phyloP scores from a whole-genome alignment of 768 basidiomycete species.

The Suillus clintonianus region DNA sequence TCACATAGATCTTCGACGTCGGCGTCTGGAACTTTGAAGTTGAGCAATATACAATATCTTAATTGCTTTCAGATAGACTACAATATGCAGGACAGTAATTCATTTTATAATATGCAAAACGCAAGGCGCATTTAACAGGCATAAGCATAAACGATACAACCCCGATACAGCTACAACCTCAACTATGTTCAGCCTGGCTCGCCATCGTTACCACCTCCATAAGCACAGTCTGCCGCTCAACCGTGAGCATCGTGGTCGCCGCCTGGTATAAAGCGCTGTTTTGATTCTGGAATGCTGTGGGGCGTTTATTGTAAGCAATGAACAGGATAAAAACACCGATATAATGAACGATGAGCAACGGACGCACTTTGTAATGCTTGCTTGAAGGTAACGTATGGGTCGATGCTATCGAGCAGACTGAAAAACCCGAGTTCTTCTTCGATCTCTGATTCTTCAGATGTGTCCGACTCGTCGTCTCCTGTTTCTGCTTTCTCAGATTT shows the following conservation, averaged over 20 bases:
- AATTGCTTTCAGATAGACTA: too few species aligned
- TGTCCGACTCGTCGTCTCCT: slow-evolving; percentile 39
- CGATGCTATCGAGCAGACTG: slow-evolving; percentile 77
- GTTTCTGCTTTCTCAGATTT: slow-evolving; percentile 47
- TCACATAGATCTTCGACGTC: too few species aligned
- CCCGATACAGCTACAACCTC: not conserved
- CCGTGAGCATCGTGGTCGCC: slow-evolving; percentile 61
- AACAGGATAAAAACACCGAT: not conserved
- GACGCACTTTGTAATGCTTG: slow-evolving; percentile 71
- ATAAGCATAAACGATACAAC: not conserved
- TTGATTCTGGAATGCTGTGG: slow-evolving; percentile 72
- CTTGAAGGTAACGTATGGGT: slow-evolving; percentile 80
- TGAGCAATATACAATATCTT: too few species aligned
- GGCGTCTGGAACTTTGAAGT: too few species aligned
- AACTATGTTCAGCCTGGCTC: not conserved
- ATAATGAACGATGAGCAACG: not conserved
- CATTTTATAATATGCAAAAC: not conserved
- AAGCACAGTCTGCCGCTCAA: slow-evolving; percentile 67
- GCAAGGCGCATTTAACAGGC: not conserved
- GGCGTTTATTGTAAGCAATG: slow-evolving; percentile 7
- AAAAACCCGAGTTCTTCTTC: slow-evolving; percentile 86
- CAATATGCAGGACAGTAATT: not conserved
- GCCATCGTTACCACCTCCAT: not conserved
- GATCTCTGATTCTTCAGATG: slow-evolving; percentile 59
- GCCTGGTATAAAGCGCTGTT: slow-evolving; percentile 43